Percentiles rank a stretch among this genome's conserved stretches.
Evolutionary conservation across 2,329 filamentous ascomycete species (phyloP).

Genomic region (Penicillium sp.): DNA sequence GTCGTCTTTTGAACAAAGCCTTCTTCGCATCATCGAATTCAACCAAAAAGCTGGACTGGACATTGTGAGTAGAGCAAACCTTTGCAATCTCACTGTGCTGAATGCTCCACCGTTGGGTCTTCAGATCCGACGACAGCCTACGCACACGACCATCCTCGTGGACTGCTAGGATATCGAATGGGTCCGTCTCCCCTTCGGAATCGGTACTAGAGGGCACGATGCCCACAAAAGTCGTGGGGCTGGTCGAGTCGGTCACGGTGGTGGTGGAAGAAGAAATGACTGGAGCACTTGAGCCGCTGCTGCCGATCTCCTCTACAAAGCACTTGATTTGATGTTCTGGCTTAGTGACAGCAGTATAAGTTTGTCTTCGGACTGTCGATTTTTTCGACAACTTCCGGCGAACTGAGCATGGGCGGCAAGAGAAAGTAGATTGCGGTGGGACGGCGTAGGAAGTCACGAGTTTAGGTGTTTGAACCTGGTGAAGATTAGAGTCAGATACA

Average conservation of each 20-base stretch:
- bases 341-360: constrained; percentile 54
- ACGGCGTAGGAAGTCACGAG: constrained; percentile 62
- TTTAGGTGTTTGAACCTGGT: constrained; percentile 60
- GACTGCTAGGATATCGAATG: constrained; percentile 44
- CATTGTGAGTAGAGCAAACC: constrained; percentile 27
- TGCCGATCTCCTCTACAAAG: constrained; percentile 52
- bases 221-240: constrained; percentile 41
- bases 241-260: constrained; percentile 38
- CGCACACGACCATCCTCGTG: constrained; percentile 47
- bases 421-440: constrained; percentile 59
- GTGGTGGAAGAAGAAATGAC: constrained; percentile 43
- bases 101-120: constrained; percentile 42
- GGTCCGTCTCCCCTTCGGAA: constrained; percentile 28
- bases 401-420: constrained; percentile 59
- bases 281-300: constrained; percentile 32
- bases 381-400: constrained; percentile 51
- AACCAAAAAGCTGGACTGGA: constrained; percentile 40
- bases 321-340: constrained; percentile 54
- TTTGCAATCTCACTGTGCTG: constrained; percentile 37
- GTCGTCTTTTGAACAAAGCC: constrained; percentile 40
- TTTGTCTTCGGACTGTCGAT: constrained; percentile 52
- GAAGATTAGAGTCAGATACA: constrained; percentile 14
- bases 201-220: constrained; percentile 34
- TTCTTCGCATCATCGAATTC: constrained; percentile 45
- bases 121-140: constrained; percentile 42